These are phyloP conservation scores for Ceraceosorus bombacis DNA, from an alignment of 1,284 basidiomycete species.

Conservation along the genomic window DNA sequence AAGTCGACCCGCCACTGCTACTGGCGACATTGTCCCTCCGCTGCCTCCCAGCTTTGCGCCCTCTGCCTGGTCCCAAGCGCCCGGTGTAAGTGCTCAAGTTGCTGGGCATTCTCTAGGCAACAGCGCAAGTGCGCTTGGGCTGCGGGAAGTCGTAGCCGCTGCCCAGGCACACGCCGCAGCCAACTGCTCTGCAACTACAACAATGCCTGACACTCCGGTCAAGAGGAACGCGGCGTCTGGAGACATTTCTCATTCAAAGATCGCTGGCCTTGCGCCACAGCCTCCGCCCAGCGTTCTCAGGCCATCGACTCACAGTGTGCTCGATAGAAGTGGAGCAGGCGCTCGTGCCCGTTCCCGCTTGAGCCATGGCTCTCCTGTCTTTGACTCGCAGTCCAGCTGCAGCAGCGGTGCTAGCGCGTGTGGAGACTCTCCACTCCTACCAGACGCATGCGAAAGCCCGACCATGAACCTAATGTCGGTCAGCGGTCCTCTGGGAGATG, in stretches of 20 bases:
- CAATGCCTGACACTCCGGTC: constrained; percentile 51
- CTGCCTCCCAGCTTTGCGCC: constrained; percentile 22
- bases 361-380: not conserved
- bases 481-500: not conserved
- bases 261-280: not conserved
- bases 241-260: not conserved
- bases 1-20: constrained; percentile 6
- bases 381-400: constrained; percentile 1
- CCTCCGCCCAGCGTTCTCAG: constrained; percentile 2
- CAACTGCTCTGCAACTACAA: constrained; percentile 11
- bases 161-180: constrained; percentile 29
- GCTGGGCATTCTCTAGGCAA: no score
- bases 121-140: constrained; percentile 20
- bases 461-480: constrained; percentile 22
- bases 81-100: not conserved
- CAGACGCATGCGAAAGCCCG: constrained; percentile 31
- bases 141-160: constrained; percentile 43
- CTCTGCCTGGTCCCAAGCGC: constrained; percentile 1
- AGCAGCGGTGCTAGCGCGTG: constrained; percentile 8
- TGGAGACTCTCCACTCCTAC: constrained; percentile 21
- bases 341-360: no score
- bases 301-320: no score
- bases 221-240: constrained; percentile 19
- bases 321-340: no score
- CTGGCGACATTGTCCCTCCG: constrained; percentile 22